A percentile compares a stretch with the other conserved stretches of the same genome.
Evolutionary conservation across 2,329 filamentous ascomycete genomes (phyloP).

Genomic region (Penicillium hordei): DNA sequence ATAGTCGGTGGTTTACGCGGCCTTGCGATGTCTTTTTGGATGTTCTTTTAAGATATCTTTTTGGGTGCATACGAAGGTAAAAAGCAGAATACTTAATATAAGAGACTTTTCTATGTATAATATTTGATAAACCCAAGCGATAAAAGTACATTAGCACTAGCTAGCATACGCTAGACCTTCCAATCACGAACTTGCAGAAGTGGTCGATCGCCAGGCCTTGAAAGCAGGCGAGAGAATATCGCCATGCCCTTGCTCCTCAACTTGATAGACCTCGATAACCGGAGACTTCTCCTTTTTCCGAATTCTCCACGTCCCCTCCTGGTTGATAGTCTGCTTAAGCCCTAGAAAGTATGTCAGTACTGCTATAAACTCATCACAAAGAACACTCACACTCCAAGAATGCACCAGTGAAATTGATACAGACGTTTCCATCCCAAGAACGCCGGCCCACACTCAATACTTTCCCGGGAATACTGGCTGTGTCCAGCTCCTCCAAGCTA

Average conservation of each 20-base stretch:
- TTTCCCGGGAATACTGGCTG: conserved; percentile 71
- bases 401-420: conserved; percentile 81
- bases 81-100: too few relatives aligned
- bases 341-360: conserved; percentile 47
- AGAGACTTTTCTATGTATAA: too few relatives aligned
- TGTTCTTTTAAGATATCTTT: too few relatives aligned
- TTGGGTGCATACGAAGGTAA: too few relatives aligned
- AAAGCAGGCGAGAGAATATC: conserved; percentile 76
- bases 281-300: conserved; percentile 62
- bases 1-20: too few relatives aligned
- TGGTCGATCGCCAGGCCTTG: conserved; percentile 62
- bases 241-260: conserved; percentile 73
- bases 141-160: not conserved
- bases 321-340: conserved; percentile 58
- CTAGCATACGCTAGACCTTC: not conserved
- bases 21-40: too few relatives aligned
- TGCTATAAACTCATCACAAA: not conserved
- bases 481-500: conserved; percentile 75
- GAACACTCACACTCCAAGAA: conserved; percentile 71
- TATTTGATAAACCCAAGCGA: not conserved
- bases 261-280: conserved; percentile 69
- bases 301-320: conserved; percentile 80
- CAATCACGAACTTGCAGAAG: conserved; percentile 8
- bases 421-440: conserved; percentile 88
- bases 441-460: conserved; percentile 65